phyloP scores from a whole-genome alignment of 176 grass and related monocot genomes.

The Musa itinerans region DNA sequence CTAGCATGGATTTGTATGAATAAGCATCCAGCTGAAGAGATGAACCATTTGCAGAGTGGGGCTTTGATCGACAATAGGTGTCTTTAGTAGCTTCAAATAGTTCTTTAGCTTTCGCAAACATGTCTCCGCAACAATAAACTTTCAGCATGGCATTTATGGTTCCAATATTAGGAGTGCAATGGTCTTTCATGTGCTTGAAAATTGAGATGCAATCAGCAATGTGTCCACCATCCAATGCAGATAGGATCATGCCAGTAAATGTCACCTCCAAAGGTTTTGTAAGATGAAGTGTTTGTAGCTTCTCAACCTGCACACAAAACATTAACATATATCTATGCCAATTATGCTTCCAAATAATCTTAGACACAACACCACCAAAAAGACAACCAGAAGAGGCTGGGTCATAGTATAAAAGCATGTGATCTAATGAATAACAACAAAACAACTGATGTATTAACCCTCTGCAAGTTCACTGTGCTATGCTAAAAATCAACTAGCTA shows the following conservation, averaged over 20 bases:
- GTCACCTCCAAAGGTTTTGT: constrained; percentile 71
- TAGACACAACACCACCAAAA: background rate
- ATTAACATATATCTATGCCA: background rate
- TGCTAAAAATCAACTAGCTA: too few relatives aligned
- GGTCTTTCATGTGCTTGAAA: constrained; percentile 71
- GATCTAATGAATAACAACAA: too few relatives aligned
- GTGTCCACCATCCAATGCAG: constrained; percentile 78
- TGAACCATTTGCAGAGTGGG: constrained; percentile 18
- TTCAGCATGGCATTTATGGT: constrained; percentile 87
- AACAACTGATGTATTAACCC: too few relatives aligned
- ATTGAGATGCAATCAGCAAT: constrained; percentile 67
- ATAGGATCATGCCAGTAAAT: constrained; percentile 94
- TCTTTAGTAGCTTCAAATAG: constrained; percentile 59
- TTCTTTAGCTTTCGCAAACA: constrained; percentile 84
- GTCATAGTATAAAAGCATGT: background rate
- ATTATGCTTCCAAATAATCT: background rate
- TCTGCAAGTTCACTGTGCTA: too few relatives aligned
- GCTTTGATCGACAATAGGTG: constrained; percentile 22
- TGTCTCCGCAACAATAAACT: constrained; percentile 65
- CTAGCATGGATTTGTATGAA: constrained; percentile 80
- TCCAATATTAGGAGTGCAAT: constrained; percentile 76
- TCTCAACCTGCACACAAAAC: constrained; percentile 50
- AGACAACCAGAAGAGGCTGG: background rate
- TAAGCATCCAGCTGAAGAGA: constrained; percentile 45
- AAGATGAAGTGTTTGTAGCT: constrained; percentile 55